Base-by-base conservation (phyloP, 73 alveolate genomes). In the Blepharisma stoltei region DNA sequence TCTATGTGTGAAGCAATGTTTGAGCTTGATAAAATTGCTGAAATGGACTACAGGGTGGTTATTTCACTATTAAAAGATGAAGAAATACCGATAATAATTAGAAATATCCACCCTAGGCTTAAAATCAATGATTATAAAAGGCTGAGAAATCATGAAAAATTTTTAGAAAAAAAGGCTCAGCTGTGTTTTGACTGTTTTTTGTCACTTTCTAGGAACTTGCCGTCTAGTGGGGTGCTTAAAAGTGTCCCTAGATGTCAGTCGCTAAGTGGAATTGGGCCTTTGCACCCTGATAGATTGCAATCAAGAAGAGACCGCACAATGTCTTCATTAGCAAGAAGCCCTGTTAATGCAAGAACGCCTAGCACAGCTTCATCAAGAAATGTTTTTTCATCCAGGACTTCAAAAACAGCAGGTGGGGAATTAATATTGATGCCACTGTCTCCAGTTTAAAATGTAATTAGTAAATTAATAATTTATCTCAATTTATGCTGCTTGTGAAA, bases 341-440 rank as follows among this genome's bases (percentile, higher is more conserved):
- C 41, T 32, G 41, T 32, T 32, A 32, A 1, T 0, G 41, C 41
- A 60, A 60, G 46, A n/a, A n/a, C 23, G 4, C 14, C 45, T 0
- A n/a, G 23, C 46, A 20, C 73, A 1, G 14, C 45, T 60, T 60
- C 73, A 60, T 14, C 73, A 9, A 11, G 66, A 52, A 52, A 52
- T 52, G 2, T 52, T 52, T 52, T 52, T 20, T 14, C 66, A 14
- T 14, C n/a, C 0, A n/a, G 73, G 23, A 25, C 73, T 14, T 1
- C 73, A 18, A 60, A 60, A 60, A 60, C 73, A 8, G 73, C 73
- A 60, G 73, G 73, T 20, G 73, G 73, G 18, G 73, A 60, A 25
- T 11, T 60, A 25, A 60, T 60, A 20, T 14, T 60, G 18, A 25
- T 32, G 41, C 41, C 41, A 32, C 3, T 32, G 41, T 32, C 41